Percentiles rank a stretch among this genome's conserved stretches.
Evolutionary conservation across 1,284 basidiomycete genomes (phyloP).

Genomic region (Inonotus obliquus): DNA sequence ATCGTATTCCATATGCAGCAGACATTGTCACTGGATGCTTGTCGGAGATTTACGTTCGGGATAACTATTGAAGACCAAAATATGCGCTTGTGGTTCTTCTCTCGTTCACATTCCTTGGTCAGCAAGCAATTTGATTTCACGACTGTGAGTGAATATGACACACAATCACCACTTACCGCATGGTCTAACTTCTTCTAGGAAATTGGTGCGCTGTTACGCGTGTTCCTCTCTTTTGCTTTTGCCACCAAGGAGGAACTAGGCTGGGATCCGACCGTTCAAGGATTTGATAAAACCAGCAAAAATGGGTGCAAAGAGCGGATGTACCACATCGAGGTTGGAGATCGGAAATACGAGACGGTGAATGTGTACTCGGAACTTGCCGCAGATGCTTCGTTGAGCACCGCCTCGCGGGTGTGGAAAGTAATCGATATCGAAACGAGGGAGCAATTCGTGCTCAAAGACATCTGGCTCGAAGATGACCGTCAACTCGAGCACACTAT

Average conservation of each 20-base stretch:
- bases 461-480: neutral
- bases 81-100: too few species aligned
- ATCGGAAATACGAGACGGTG: neutral
- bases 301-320: too few species aligned
- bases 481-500: neutral
- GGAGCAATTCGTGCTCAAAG: neutral
- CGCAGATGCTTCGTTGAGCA: neutral
- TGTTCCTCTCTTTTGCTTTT: neutral
- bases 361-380: neutral
- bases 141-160: too few species aligned
- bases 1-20: neutral
- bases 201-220: neutral
- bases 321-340: neutral
- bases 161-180: too few species aligned
- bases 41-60: too few species aligned
- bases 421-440: neutral
- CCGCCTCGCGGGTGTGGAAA: neutral
- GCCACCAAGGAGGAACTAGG: neutral
- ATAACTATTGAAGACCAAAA: too few species aligned
- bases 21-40: neutral
- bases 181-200: too few species aligned
- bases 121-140: neutral
- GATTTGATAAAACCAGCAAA: too few species aligned
- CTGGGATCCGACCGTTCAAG: neutral
- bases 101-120: too few species aligned